Evolutionary conservation across 371 early-diverging fungal genomes (phyloP), one percentile per base, ranked within the genome.

Genomic region (Rhizopus delemar): DNA sequence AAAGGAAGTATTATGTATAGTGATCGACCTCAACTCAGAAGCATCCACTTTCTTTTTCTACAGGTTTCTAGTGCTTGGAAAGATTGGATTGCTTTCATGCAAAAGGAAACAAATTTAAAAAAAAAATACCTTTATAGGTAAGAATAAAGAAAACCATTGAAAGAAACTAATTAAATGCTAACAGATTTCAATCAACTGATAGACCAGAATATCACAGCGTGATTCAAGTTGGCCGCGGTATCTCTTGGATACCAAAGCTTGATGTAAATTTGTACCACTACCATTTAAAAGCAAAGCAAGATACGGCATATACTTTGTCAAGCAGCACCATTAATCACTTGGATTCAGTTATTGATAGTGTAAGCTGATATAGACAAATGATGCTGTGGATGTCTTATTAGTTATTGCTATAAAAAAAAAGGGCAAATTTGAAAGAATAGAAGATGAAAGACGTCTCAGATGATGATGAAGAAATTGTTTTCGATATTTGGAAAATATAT

Each of bases 281-380:
- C 22, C 8, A 16, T 41, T 53, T 38, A 22, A 33, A 53, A 28
- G 13, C 3, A 36, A 53, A 41, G 9, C n/a, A 22, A 41, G 15
- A 29, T 11, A 5, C 4, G 15, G 38, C 22, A 39, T 36, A 3
- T 48, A 9, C 16, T 41, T 41, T 29, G 3, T 13, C 41, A 7
- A 9, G 5, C 34, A 56, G 7, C 35, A 34, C 15, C 9, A 5
- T 51, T 34, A 16, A 35, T 13, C 34, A 34, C 35, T 34, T 32
- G 16, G 34, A 51, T 35, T 12, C 16, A n/a, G 51, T 51, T 7
- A 34, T 51, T 35, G 51, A 51, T 35, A 51, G 35, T 51, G 35
- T 51, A 51, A 31, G n/a, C 4, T 31, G 9, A 35, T 15, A 51
- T 51, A 51, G 8, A 49, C 49, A 49, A 22, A 49, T 28, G 3